Conservation (phyloP, 2,329 filamentous ascomycete genomes). For the Calonectria leucothoes region DNA sequence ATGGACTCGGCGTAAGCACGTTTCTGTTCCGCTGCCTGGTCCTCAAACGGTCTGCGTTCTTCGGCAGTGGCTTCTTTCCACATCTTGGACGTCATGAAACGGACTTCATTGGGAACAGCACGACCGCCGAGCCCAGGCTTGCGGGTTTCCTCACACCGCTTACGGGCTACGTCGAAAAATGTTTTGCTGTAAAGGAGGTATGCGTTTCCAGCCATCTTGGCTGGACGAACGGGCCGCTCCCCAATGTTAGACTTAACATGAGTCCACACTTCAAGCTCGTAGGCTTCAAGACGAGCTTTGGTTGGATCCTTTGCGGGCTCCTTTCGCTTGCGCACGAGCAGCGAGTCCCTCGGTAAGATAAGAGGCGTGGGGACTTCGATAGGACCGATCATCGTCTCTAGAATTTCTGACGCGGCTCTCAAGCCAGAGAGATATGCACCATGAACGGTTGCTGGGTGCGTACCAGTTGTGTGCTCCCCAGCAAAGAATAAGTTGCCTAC, state of each 20-base stretch:
- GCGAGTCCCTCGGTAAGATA: constrained; percentile 72
- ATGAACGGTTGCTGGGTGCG: constrained; percentile 96
- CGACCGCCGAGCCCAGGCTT: constrained; percentile 69
- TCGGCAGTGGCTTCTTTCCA: constrained; percentile 84
- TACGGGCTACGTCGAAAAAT: constrained; percentile 72
- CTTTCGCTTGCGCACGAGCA: constrained; percentile 67
- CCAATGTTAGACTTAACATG: constrained; percentile 72
- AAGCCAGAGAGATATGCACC: constrained; percentile 95
- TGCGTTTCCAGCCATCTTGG: constrained; percentile 82
- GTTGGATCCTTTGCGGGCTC: constrained; percentile 59
- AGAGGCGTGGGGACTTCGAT: constrained; percentile 83
- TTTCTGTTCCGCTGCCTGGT: constrained; percentile 79
- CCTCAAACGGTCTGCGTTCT: constrained; percentile 81
- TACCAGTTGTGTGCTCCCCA: constrained; percentile 95
- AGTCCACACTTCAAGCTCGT: constrained; percentile 66
- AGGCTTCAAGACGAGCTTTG: constrained; percentile 65
- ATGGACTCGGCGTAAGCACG: constrained; percentile 69
- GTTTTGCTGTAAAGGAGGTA: constrained; percentile 91
- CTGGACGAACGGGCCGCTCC: constrained; percentile 78
- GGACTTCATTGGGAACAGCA: constrained; percentile 81
- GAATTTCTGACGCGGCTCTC: constrained; percentile 86
- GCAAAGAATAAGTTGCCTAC: constrained; percentile 94
- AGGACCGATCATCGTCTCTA: constrained; percentile 83
- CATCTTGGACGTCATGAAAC: constrained; percentile 87
- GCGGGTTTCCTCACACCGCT: constrained; percentile 73